phyloP scores from a whole-genome alignment of 2,329 filamentous ascomycete genomes.

The Talaromyces sp. region DNA sequence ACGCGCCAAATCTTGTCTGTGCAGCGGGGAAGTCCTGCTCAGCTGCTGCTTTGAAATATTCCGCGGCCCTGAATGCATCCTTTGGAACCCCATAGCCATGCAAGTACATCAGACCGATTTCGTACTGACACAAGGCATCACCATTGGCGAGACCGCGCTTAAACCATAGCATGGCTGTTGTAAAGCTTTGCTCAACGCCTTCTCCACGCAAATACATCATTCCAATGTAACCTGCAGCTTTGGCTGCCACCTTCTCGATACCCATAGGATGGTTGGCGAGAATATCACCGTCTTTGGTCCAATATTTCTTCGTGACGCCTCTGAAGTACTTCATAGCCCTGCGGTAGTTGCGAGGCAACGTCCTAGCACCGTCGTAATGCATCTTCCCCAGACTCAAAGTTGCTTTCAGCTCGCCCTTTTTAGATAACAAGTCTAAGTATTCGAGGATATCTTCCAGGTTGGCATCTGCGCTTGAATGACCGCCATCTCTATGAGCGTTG shows the following conservation, averaged over 20 bases:
- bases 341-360: conserved; percentile 69
- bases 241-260: conserved; percentile 75
- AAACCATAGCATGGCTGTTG: conserved; percentile 78
- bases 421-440: conserved; percentile 84
- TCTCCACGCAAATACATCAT: conserved; percentile 89
- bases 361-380: conserved; percentile 82
- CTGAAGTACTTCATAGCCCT: conserved; percentile 79
- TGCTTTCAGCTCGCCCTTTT: conserved; percentile 84
- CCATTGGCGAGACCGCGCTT: conserved; percentile 71
- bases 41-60: conserved; percentile 74
- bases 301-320: conserved; percentile 75
- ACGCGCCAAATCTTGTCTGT: conserved; percentile 76
- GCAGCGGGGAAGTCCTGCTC: conserved; percentile 78
- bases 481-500: conserved; percentile 71
- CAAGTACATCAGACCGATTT: conserved; percentile 78
- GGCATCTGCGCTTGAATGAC: conserved; percentile 77
- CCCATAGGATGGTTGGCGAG: conserved; percentile 67
- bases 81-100: conserved; percentile 70
- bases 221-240: conserved; percentile 82
- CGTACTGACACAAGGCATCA: conserved; percentile 81
- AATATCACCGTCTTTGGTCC: conserved; percentile 74
- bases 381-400: conserved; percentile 82
- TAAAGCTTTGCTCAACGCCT: conserved; percentile 74
- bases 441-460: conserved; percentile 92
- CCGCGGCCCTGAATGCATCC: conserved; percentile 69